Conservation (phyloP, 805 yeast species). For the Lipomyces anomalus region DNA sequence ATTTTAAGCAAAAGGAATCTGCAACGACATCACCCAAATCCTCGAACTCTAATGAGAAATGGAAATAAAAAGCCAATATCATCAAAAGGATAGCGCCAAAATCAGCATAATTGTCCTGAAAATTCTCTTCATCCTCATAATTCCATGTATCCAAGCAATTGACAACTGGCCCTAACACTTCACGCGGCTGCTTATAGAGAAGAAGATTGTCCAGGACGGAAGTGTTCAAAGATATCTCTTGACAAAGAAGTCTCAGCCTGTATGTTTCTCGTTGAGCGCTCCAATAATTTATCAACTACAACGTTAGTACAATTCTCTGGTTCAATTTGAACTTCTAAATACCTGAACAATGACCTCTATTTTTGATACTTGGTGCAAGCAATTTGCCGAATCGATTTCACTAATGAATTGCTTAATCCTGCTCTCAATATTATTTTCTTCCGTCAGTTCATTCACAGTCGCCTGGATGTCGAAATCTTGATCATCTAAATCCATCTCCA, state of each 20-base stretch:
- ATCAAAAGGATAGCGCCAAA: slow-evolving; percentile 58
- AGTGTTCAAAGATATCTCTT: slow-evolving; percentile 44
- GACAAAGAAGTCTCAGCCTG: slow-evolving; percentile 48
- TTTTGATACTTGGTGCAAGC: slow-evolving; percentile 6
- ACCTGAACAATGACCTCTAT: slow-evolving; percentile 11
- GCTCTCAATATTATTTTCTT: slow-evolving; percentile 33
- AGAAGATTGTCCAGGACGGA: slow-evolving; percentile 41
- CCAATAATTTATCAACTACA: slow-evolving; percentile 42
- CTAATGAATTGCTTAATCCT: slow-evolving; percentile 23
- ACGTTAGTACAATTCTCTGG: too few species aligned
- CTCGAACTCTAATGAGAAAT: slow-evolving; percentile 33
- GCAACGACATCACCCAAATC: slow-evolving; percentile 3
- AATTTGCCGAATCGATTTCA: slow-evolving; percentile 26
- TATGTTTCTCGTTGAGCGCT: slow-evolving; percentile 38
- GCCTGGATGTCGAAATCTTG: neutral
- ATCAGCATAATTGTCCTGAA: slow-evolving; percentile 62
- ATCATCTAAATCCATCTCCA: neutral
- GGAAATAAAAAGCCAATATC: slow-evolving; percentile 37
- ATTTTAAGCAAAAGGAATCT: slow-evolving; percentile 12
- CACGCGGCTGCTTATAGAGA: slow-evolving; percentile 42
- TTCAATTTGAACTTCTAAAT: neutral
- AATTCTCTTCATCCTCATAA: slow-evolving; percentile 51
- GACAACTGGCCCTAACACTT: slow-evolving; percentile 42
- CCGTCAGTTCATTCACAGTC: slow-evolving; percentile 27
- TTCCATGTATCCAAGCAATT: slow-evolving; percentile 47